phyloP scores from a whole-genome alignment of 176 grass and related monocot genomes.

The Paspalum notatum region DNA sequence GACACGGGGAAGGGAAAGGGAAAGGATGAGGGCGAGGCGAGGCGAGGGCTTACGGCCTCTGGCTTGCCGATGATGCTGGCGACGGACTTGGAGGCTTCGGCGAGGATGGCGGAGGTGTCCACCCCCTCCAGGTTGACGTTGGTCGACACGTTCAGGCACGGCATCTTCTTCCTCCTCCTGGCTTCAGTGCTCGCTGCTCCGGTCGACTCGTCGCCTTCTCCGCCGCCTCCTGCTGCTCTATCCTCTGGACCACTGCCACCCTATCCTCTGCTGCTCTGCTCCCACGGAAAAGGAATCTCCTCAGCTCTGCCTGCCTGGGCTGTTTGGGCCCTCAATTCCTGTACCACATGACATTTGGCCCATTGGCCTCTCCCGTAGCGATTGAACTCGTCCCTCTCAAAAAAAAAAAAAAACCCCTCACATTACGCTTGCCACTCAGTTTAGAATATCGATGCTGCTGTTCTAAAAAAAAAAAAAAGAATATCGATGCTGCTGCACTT shows the following conservation, averaged over 20 bases:
- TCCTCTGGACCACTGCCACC: not conserved
- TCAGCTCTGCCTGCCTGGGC: not conserved
- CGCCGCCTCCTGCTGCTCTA: not conserved
- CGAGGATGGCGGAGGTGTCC: conserved; percentile 79
- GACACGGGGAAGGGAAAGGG: not conserved
- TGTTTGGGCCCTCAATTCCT: not conserved
- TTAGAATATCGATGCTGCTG: no score
- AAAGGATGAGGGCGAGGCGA: not conserved
- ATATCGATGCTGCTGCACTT: no score
- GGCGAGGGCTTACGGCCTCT: conserved; percentile 52
- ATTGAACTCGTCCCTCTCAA: no score
- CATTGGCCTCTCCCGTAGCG: no score
- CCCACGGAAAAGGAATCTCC: not conserved
- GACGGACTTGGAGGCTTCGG: conserved; percentile 63
- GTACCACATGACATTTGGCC: no score
- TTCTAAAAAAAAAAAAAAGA: no score
- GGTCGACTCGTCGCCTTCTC: not conserved
- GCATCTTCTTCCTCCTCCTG: conserved; percentile 46
- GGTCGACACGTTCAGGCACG: conserved; percentile 85
- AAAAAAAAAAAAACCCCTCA: no score
- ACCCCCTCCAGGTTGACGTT: conserved; percentile 82
- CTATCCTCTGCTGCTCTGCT: not conserved
- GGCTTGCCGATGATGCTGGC: conserved; percentile 85
- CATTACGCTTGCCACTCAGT: no score
- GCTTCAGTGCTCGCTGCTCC: not conserved